Percentiles rank a stretch among this genome's conserved stretches.
phyloP scores from a whole-genome alignment of 345 rosid genomes.

The Clausena lansium region DNA sequence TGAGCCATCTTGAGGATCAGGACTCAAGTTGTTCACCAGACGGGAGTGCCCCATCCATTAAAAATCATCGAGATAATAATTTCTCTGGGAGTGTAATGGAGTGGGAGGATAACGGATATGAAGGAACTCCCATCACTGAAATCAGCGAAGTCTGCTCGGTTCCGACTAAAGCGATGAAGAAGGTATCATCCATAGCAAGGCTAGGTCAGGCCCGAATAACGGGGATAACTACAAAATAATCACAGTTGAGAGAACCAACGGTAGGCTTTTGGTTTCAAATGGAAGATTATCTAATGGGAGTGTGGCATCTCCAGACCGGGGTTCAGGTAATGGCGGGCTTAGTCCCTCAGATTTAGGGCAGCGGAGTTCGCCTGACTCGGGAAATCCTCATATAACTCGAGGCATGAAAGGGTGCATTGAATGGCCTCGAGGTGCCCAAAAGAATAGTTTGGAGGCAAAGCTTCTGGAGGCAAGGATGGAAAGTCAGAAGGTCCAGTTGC shows the following conservation, averaged over 20 bases:
- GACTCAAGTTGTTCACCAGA: slow-evolving; percentile 74
- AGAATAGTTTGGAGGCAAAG: slow-evolving; percentile 83
- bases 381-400: slow-evolving; percentile 58
- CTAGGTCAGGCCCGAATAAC: slow-evolving; percentile 57
- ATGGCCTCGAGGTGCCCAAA: slow-evolving; percentile 83
- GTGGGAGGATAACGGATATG: slow-evolving; percentile 52
- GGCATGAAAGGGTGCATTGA: slow-evolving; percentile 99
- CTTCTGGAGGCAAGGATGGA: slow-evolving; percentile 89
- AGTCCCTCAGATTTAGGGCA: slow-evolving; percentile 67
- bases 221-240: slow-evolving; percentile 65
- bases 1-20: slow-evolving; percentile 79
- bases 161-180: slow-evolving; percentile 51
- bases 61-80: slow-evolving; percentile 43
- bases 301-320: slow-evolving; percentile 55
- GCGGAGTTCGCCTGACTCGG: slow-evolving; percentile 84
- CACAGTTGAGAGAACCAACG: slow-evolving; percentile 61
- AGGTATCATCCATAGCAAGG: slow-evolving; percentile 67
- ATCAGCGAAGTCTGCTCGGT: slow-evolving; percentile 59
- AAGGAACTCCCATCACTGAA: slow-evolving; percentile 57
- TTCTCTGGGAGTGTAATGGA: slow-evolving; percentile 55
- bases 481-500: slow-evolving; percentile 77
- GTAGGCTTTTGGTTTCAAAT: slow-evolving; percentile 70
- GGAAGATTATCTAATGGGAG: slow-evolving; percentile 68
- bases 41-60: slow-evolving; percentile 52
- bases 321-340: slow-evolving; percentile 57